Evolutionary conservation across 164 flowering plant species (phyloP), one percentile per base, ranked within the genome.

Genomic region (Nymphaea thermarum): DNA sequence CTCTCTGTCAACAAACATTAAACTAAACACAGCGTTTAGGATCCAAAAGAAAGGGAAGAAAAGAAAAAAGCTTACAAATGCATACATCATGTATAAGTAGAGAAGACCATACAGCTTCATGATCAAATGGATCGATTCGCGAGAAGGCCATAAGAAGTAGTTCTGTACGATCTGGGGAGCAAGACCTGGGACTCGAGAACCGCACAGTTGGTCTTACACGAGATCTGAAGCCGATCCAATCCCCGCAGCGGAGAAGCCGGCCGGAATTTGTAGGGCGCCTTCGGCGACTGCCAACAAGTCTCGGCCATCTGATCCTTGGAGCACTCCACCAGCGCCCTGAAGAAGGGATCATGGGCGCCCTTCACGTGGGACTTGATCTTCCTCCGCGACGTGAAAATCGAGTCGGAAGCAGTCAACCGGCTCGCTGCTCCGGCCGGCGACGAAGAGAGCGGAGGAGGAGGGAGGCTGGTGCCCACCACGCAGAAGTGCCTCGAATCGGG

Each of bases 271-370:
- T 15, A 51, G 14, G 16, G 68, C 68, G 41, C 16, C 43, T 60
- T 63, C 51, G 17, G 47, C n/a, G 55, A 3, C 59, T 44, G 10
- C 43, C 64, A 11, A 18, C 64, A 5, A 51, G 47, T 10, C 44
- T 51, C 12, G n/a, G 67, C 16, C 44, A 51, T 51, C 57, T 51
- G 51, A 25, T 65, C 67, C 47, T n/a, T 60, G 18, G 70, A 67
- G 64, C 70, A 67, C 42, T 60, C 64, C 53, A 44, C 42, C 6
- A 67, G 18, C 5, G 70, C 70, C 45, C 53, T 61, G 51, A 47
- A 6, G 44, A 67, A 67, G 3, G 70, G 70, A 57, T 67, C 70
- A 2, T 51, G 57, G 57, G 44, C 4, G 15, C n/a, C 70, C 6
- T 42, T 43, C 43, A 43, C 18, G 4, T 57, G 18, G 10, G 44